Conservation (phyloP, 495 filamentous ascomycete species). For the Neurospora sp. region DNA sequence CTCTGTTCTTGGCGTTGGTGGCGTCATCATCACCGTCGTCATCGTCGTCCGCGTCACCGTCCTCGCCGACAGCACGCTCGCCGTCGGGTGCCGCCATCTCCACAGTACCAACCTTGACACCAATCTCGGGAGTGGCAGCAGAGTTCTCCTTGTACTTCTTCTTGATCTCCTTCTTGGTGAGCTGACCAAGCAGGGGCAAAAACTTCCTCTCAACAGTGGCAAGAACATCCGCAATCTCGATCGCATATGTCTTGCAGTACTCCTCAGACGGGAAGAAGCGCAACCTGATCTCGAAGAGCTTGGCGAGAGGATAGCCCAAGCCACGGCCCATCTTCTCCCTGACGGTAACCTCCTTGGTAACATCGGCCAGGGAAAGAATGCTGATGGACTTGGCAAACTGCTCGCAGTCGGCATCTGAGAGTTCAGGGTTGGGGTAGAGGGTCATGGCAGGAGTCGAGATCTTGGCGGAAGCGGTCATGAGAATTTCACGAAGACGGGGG, state of each 20-base stretch:
- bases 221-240: slow-evolving; percentile 64
- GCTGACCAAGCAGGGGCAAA: slow-evolving; percentile 53
- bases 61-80: slow-evolving; percentile 35
- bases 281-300: slow-evolving; percentile 74
- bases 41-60: slow-evolving; percentile 57
- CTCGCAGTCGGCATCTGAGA: slow-evolving; percentile 59
- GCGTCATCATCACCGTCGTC: slow-evolving; percentile 80
- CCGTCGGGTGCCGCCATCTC: slow-evolving; percentile 42
- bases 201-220: slow-evolving; percentile 70
- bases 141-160: slow-evolving; percentile 57
- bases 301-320: slow-evolving; percentile 53
- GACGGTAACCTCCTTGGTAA: slow-evolving; percentile 74
- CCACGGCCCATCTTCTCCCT: slow-evolving; percentile 65
- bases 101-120: slow-evolving; percentile 60
- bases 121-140: slow-evolving; percentile 70
- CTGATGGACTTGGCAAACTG: slow-evolving; percentile 87
- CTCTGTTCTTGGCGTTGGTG: slow-evolving; percentile 62
- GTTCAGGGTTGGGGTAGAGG: slow-evolving; percentile 61
- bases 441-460: slow-evolving; percentile 94
- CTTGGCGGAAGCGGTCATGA: slow-evolving; percentile 86
- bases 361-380: slow-evolving; percentile 74
- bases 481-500: slow-evolving; percentile 90
- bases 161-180: slow-evolving; percentile 67
- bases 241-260: slow-evolving; percentile 77
- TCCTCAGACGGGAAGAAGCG: slow-evolving; percentile 76